A percentile compares a stretch with the other conserved stretches of the same genome.
These are phyloP conservation scores for Podospora australis DNA, from an alignment of 495 filamentous ascomycete species.

Conservation along the genomic window DNA sequence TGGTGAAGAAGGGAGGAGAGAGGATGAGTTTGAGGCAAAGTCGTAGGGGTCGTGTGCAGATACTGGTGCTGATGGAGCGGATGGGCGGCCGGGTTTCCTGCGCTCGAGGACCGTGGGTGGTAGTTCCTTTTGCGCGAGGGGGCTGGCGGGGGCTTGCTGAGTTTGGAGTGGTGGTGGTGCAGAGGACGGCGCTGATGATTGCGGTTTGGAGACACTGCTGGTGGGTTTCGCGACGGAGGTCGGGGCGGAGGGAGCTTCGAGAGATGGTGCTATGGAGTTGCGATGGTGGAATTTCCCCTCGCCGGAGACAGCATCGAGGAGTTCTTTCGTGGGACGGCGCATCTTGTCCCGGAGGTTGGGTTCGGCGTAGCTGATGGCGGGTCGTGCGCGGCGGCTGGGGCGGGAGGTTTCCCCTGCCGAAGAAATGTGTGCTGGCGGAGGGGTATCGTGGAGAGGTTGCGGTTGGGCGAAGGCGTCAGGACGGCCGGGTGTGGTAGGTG, in stretches of 20 bases:
- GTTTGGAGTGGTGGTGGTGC: too few species aligned
- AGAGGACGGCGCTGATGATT: too few species aligned
- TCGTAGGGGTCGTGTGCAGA: not conserved
- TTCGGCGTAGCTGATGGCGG: constrained; percentile 75
- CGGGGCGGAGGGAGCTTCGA: constrained; percentile 14
- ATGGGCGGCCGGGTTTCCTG: constrained; percentile 3
- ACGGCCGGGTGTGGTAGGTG: constrained; percentile 32
- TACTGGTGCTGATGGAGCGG: not conserved
- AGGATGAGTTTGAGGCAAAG: not conserved
- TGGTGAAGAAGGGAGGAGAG: not conserved
- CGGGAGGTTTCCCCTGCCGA: constrained; percentile 46
- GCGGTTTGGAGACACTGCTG: not conserved
- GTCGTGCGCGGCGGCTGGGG: constrained; percentile 56
- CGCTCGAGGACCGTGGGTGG: constrained; percentile 13
- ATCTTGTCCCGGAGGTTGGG: constrained; percentile 83
- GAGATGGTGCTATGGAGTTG: constrained; percentile 3
- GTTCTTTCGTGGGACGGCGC: constrained; percentile 69
- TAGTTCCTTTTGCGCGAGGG: not conserved
- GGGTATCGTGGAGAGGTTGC: constrained; percentile 44
- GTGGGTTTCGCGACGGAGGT: constrained; percentile 10
- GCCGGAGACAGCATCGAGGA: constrained; percentile 62
- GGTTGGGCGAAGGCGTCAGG: constrained; percentile 9
- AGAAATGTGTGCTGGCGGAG: constrained; percentile 50
- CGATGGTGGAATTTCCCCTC: constrained; percentile 42
- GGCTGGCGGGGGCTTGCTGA: not conserved